phyloP scores from a whole-genome alignment of 352 stramenopile species.

The Blastocystis hominis region DNA sequence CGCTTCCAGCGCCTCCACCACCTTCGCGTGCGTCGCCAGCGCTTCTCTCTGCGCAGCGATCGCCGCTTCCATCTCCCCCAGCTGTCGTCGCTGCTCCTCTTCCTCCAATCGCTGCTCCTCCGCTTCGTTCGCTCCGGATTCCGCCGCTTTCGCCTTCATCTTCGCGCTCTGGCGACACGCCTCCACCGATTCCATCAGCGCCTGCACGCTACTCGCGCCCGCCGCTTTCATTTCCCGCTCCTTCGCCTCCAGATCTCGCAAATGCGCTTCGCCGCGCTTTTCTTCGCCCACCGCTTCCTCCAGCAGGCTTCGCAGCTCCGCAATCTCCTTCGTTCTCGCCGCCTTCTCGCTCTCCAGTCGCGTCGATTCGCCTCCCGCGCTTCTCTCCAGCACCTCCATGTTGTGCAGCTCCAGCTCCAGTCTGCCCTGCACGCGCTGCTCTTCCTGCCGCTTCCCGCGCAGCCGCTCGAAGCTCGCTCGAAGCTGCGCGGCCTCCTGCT shows the following conservation, averaged over 20 bases:
- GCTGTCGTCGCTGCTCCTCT: conserved; percentile 53
- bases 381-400: conserved; percentile 42
- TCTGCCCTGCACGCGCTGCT: no score
- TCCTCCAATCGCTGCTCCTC: not conserved
- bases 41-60: not conserved
- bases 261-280: not conserved
- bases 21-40: not conserved
- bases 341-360: conserved; percentile 72
- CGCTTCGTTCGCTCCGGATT: conserved; percentile 23
- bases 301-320: conserved; percentile 70
- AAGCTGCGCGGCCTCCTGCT: not conserved
- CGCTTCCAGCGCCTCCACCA: conserved; percentile 18
- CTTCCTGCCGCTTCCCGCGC: conserved; percentile 64
- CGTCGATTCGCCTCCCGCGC: conserved; percentile 63
- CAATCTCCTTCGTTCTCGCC: not conserved
- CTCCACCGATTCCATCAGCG: conserved; percentile 64
- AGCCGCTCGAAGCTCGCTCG: not conserved
- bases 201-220: conserved; percentile 62
- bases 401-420: conserved; percentile 70
- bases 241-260: not conserved
- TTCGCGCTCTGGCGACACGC: conserved; percentile 65
- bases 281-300: conserved; percentile 59
- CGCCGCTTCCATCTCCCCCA: not conserved
- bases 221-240: not conserved
- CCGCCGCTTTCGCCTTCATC: conserved; percentile 69